Conservation (phyloP, 2,329 filamentous ascomycete species). For the Fusarium goolgardi region DNA sequence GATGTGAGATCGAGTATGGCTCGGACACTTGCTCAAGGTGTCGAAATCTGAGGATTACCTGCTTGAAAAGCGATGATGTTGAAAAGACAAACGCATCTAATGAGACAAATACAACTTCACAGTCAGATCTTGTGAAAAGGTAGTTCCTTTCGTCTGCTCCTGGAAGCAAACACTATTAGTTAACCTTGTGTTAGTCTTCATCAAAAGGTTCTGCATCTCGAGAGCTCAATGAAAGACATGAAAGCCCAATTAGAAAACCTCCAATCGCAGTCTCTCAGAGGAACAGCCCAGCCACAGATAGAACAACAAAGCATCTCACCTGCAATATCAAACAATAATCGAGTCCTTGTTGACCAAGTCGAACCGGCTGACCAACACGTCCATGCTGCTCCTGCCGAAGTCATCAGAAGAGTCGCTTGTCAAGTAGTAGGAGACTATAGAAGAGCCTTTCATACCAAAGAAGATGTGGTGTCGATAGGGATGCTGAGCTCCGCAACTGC, state of each 20-base stretch:
- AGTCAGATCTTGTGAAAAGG: conserved; percentile 22
- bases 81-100: conserved; percentile 5
- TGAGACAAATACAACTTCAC: neutral
- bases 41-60: conserved; percentile 29
- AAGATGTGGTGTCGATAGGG: conserved; percentile 26
- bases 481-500: conserved; percentile 23
- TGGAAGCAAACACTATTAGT: neutral
- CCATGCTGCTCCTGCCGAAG: conserved; percentile 27
- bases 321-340: neutral
- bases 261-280: conserved; percentile 3
- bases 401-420: conserved; percentile 27
- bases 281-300: neutral
- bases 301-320: conserved; percentile 2
- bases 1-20: conserved; percentile 32
- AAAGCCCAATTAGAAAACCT: conserved; percentile 12
- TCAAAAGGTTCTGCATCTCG: conserved; percentile 25
- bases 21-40: conserved; percentile 33
- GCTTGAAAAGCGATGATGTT: conserved; percentile 21
- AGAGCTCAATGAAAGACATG: conserved; percentile 26
- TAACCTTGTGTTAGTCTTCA: conserved; percentile 15
- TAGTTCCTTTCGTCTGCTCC: neutral
- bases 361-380: conserved; percentile 28
- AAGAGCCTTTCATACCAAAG: conserved; percentile 18
- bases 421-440: conserved; percentile 29
- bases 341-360: conserved; percentile 2